Conservation (phyloP, 495 filamentous ascomycete species). For the Arthonia radiata region DNA sequence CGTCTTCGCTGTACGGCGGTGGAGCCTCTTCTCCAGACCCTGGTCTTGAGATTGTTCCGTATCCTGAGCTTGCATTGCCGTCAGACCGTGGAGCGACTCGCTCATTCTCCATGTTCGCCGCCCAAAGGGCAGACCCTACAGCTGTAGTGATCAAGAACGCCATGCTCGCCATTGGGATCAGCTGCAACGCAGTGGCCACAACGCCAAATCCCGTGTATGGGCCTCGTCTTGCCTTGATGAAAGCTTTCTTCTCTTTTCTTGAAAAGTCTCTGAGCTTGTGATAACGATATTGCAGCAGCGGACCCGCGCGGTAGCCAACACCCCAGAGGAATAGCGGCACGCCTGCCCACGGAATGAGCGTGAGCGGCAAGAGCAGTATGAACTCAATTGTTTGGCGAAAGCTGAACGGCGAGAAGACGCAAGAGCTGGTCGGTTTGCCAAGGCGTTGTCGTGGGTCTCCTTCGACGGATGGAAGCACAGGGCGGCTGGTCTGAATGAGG, state of each 20-base stretch:
- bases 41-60: too few species aligned
- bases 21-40: too few species aligned
- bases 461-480: conserved; percentile 23
- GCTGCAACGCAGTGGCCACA: conserved; percentile 31
- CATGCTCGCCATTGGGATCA: conserved; percentile 39
- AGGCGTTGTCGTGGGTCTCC: conserved; percentile 26
- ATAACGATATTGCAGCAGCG: conserved; percentile 43
- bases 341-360: conserved; percentile 37
- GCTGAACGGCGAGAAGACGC: conserved; percentile 36
- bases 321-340: conserved; percentile 36
- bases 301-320: conserved; percentile 38
- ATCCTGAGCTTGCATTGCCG: too few species aligned
- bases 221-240: conserved; percentile 23
- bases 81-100: too few species aligned
- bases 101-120: conserved; percentile 30
- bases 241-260: conserved; percentile 30
- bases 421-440: conserved; percentile 29
- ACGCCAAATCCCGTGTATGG: conserved; percentile 45
- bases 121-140: conserved; percentile 37
- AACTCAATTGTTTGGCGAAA: conserved; percentile 19
- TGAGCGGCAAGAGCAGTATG: conserved; percentile 29
- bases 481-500: conserved; percentile 26
- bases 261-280: conserved; percentile 31
- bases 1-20: too few species aligned
- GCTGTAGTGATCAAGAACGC: conserved; percentile 41